A percentile compares a stretch with the other conserved stretches of the same genome.
Evolutionary conservation across 2,329 filamentous ascomycete species (phyloP).

Genomic region (Verticillium isaacii): DNA sequence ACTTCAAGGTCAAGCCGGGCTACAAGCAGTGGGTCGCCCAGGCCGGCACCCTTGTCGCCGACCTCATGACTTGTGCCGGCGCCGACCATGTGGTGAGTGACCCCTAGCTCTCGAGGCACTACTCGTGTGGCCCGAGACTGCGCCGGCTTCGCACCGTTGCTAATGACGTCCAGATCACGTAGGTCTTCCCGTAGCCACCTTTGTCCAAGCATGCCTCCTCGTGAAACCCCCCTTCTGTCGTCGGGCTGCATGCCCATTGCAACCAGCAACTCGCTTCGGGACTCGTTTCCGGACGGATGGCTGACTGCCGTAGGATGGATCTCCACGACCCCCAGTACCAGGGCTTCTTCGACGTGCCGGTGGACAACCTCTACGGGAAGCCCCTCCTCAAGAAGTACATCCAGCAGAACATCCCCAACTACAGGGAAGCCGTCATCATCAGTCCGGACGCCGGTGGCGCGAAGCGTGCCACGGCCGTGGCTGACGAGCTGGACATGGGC

Average conservation of each 20-base stretch:
- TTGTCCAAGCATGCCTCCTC: neutral
- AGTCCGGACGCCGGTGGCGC: slow-evolving; percentile 95
- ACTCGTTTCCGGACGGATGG: slow-evolving; percentile 7
- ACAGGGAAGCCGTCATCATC: slow-evolving; percentile 83
- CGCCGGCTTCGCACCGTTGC: neutral
- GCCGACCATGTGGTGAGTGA: slow-evolving; percentile 69
- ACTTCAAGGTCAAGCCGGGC: slow-evolving; percentile 75
- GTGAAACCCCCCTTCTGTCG: slow-evolving; percentile 3
- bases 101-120: neutral
- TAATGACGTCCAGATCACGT: slow-evolving; percentile 9
- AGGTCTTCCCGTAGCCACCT: slow-evolving; percentile 12
- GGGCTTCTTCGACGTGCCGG: slow-evolving; percentile 97
- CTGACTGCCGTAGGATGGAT: slow-evolving; percentile 59
- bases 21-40: slow-evolving; percentile 99
- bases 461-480: slow-evolving; percentile 92
- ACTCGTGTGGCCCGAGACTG: neutral
- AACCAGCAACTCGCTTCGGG: neutral
- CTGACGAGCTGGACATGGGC: slow-evolving; percentile 86
- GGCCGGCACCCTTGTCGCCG: slow-evolving; percentile 89
- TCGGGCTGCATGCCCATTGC: neutral
- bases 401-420: slow-evolving; percentile 78
- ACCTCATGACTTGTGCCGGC: slow-evolving; percentile 90
- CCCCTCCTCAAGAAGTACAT: slow-evolving; percentile 67
- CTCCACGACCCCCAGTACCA: slow-evolving; percentile 95
- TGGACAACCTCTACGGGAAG: slow-evolving; percentile 92